These are phyloP conservation scores for Helicocarpus griseus DNA, from an alignment of 2,329 filamentous ascomycete species.

Conservation along the genomic window DNA sequence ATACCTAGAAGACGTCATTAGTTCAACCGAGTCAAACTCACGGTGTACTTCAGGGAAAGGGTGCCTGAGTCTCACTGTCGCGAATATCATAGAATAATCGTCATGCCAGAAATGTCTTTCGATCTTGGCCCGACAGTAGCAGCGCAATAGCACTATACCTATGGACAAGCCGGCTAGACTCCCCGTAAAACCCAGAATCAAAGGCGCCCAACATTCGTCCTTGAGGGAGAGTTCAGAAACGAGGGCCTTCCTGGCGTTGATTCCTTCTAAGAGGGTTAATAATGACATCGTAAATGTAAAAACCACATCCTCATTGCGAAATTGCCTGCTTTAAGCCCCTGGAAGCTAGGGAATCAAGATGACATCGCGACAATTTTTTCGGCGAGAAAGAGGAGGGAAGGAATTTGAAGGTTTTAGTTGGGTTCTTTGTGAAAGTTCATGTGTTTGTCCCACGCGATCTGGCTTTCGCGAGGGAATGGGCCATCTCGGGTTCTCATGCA, in stretches of 20 bases:
- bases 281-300: background rate
- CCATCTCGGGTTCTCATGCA: background rate
- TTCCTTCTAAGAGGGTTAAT: background rate
- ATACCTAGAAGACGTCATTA: constrained; percentile 11
- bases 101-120: constrained; percentile 8
- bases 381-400: background rate
- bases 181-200: constrained; percentile 10
- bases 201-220: constrained; percentile 5
- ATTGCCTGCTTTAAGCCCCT: background rate
- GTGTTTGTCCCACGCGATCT: background rate
- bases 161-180: constrained; percentile 10
- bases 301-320: background rate
- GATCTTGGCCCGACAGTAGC: constrained; percentile 8
- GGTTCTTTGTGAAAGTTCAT: background rate
- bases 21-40: background rate
- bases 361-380: background rate
- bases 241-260: background rate
- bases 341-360: no score
- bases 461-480: background rate
- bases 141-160: constrained; percentile 9
- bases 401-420: background rate
- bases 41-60: background rate
- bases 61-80: constrained; percentile 6
- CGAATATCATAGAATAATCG: constrained; percentile 10
- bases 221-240: background rate